Evolutionary conservation across 1,284 basidiomycete genomes (phyloP).

Genomic region (Golubevia pallescens): DNA sequence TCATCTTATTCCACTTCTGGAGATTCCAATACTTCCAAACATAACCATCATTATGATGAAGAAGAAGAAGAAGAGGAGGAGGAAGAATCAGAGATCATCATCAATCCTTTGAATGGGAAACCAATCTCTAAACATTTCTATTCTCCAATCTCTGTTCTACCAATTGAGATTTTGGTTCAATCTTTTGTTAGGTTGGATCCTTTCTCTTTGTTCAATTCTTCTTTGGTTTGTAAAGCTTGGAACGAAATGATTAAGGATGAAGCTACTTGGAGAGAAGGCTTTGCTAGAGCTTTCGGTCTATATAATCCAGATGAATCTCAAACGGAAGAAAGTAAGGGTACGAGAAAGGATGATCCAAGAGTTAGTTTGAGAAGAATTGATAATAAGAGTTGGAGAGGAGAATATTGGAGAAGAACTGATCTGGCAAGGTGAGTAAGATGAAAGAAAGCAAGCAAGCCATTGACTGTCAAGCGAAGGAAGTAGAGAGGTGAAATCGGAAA

Average conservation of each 20-base stretch:
- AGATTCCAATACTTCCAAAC: no score
- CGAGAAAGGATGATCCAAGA: neutral
- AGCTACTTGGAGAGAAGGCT: neutral
- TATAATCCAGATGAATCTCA: neutral
- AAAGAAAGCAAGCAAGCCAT: neutral
- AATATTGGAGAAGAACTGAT: slow-evolving; percentile 43
- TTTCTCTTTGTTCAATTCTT: neutral
- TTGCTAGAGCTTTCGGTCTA: neutral
- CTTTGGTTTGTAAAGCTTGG: neutral
- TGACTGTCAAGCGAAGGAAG: neutral
- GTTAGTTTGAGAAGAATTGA: neutral
- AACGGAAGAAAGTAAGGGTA: neutral
- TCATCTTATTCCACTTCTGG: no score
- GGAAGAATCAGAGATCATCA: no score
- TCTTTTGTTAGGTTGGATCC: neutral
- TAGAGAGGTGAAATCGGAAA: neutral
- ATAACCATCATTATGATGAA: no score
- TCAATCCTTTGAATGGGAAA: no score
- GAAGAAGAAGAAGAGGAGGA: no score
- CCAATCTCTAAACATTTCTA: neutral
- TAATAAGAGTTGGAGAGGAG: slow-evolving; percentile 35
- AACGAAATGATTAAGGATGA: neutral
- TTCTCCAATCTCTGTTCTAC: neutral
- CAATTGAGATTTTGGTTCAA: neutral
- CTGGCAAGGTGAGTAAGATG: slow-evolving; percentile 19